Percentiles rank a stretch among this genome's conserved stretches.
These are phyloP conservation scores for Ampelocalamus luodianensis DNA, from an alignment of 176 grass and related monocot genomes.

Conservation along the genomic window DNA sequence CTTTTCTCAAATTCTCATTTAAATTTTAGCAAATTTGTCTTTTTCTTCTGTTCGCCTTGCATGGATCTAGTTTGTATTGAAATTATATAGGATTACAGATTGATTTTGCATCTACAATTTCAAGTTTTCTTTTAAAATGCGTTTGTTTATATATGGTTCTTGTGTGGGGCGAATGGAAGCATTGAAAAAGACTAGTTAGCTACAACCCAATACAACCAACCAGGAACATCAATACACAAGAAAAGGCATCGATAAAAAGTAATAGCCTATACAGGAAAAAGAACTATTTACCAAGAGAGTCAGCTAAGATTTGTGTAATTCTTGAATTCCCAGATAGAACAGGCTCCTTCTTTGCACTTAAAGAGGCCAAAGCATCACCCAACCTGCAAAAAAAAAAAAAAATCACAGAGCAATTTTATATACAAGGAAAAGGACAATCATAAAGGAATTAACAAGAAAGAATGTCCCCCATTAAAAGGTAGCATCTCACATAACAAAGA, in stretches of 20 bases:
- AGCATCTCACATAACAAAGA: conserved; percentile 20
- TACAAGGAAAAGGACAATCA: conserved; percentile 24
- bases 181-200: background rate
- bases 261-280: background rate
- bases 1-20: background rate
- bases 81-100: background rate
- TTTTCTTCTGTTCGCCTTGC: background rate
- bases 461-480: conserved; percentile 10
- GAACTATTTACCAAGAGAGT: conserved; percentile 76
- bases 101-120: background rate
- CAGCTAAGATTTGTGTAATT: conserved; percentile 88
- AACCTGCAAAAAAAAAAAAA: conserved; percentile 59
- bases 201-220: background rate
- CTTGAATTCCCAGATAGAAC: conserved; percentile 83
- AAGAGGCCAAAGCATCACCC: conserved; percentile 88
- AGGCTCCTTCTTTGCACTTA: conserved; percentile 87
- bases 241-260: conserved; percentile 19
- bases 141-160: conserved; percentile 7
- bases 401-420: conserved; percentile 28
- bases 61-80: conserved; percentile 6
- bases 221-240: background rate
- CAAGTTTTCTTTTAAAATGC: background rate
- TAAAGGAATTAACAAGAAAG: conserved; percentile 29
- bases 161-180: background rate
- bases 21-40: background rate